Evolutionary conservation across 176 grass and related monocot species (phyloP), one percentile per base, ranked within the genome.

Genomic region (Phoenix dactylifera): DNA sequence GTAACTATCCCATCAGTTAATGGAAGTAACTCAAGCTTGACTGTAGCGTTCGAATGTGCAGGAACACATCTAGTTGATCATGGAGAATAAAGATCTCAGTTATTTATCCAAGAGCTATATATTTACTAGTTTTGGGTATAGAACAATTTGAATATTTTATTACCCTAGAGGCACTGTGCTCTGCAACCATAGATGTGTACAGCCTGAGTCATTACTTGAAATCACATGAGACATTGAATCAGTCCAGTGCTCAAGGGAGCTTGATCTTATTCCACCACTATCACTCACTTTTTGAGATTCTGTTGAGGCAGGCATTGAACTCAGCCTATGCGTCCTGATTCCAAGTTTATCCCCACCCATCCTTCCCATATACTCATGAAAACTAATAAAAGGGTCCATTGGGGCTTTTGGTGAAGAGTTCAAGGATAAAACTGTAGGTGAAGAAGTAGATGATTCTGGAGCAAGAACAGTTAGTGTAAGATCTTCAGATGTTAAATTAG

Each of bases 151-250:
- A 10, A 72, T 55, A 67, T 60, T 60, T 32, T 32, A 55, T 72
- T 93, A 98, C 94, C 94, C 94, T 71, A 98, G 74, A 69, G 94
- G 94, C 51, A 98, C 85, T 44, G 94, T 73, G 68, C 87, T 89
- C 65, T 93, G 94, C 71, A 98, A 71, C 94, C 94, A 98, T 67
- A 98, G 60, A 77, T 98, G 94, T 58, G 94, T 88, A 79, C 85
- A 92, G 35, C 84, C 80, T 26, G 78, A 75, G 57, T 72, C 49
- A 67, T 77, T 77, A 75, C 65, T 68, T 39, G 65, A 57, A 68
- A 44, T 44, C 17, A 22, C 26, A 68, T 68, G 51, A 39, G 28
- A 20, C 26, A 48, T 19, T 20, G 14, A 23, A 56, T 26, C 52
- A 44, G 28, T 68, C 53, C 18, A 4, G 5, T 68, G n/a, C 24